Evolutionary conservation across 2,329 filamentous ascomycete genomes (phyloP), one percentile per base, ranked within the genome.

Genomic region (Rutstroemia sp.): DNA sequence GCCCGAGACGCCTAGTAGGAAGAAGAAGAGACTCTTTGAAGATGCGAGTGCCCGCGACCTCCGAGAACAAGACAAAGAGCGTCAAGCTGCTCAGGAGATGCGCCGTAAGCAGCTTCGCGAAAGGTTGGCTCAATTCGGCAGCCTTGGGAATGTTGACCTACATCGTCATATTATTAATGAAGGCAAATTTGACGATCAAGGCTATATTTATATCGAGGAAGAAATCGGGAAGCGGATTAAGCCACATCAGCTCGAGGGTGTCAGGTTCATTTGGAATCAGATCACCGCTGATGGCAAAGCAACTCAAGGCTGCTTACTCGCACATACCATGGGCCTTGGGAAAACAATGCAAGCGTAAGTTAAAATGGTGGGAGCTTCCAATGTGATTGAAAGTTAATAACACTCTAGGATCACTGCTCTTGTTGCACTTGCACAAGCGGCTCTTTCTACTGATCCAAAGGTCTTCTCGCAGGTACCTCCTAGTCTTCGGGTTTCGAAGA

Each of bases 261-360:
- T 96, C 19, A 85, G 86, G 10, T 96, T 96, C 71, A 81, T 96
- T 76, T 96, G 92, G 90, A 85, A 90, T 62, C 87, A 92, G 61
- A 75, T 96, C 46, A 77, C 79, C 34, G 50, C 56, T 39, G 61
- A 84, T 55, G 69, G 74, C 1, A 73, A 77, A 4, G 73, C 75
- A 5, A 77, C 78, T 18, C 85, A 91, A 70, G 91, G 91, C 2
- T 95, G 89, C 67, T 77, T 95, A 12, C 76, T 96, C 19, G 88
- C 91, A 5, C 91, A 96, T 69, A 90, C 88, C 0, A 96, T 96
- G 91, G 92, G 92, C 1, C 73, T 96, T 2, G 91, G 91, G 16
- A 96, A 96, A 73, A 95, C 91, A 0, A 90, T 95, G 85, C 91
- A 96, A 73, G 82, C 90, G 74, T 78, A 71, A 72, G 75, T 72